These are phyloP conservation scores for Ananas comosus DNA, from an alignment of 176 grass and related monocot genomes.

Conservation along the genomic window DNA sequence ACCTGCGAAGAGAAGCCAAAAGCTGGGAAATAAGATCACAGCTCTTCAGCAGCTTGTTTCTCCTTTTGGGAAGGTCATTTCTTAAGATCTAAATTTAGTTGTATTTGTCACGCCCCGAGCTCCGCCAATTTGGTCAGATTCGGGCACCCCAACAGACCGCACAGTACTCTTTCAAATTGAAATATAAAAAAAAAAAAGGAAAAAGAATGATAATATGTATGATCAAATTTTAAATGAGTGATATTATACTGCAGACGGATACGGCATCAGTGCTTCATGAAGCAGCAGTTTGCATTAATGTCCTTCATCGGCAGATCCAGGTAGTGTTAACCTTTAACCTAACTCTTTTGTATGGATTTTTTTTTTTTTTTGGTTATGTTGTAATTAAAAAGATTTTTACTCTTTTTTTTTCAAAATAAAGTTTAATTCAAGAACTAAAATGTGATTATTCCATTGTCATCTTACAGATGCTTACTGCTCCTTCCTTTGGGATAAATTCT, in stretches of 20 bases:
- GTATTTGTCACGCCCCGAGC: too few relatives aligned
- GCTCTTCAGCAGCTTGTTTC: conserved; percentile 75
- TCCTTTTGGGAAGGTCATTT: conserved; percentile 59
- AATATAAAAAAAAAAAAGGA: background rate
- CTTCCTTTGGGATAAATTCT: conserved; percentile 17
- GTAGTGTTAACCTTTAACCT: conserved; percentile 4
- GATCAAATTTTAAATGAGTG: background rate
- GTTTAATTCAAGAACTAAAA: too few relatives aligned
- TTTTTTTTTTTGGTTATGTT: too few relatives aligned
- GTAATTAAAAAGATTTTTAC: too few relatives aligned
- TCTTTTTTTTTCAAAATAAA: background rate
- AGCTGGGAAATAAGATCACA: conserved; percentile 61
- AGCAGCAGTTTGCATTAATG: conserved; percentile 46
- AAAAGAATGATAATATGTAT: background rate
- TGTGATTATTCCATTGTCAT: background rate
- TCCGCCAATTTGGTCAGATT: too few relatives aligned
- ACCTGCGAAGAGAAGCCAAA: conserved; percentile 55
- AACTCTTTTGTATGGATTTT: background rate
- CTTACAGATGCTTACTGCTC: conserved; percentile 31
- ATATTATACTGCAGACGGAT: conserved; percentile 39
- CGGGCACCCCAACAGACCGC: too few relatives aligned
- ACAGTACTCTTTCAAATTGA: background rate
- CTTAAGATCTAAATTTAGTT: background rate
- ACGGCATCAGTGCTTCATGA: conserved; percentile 74
- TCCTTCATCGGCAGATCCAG: conserved; percentile 57